These are phyloP conservation scores for Dittrichia graveolens DNA, from an alignment of 129 eudicot genomes.

Conservation along the genomic window DNA sequence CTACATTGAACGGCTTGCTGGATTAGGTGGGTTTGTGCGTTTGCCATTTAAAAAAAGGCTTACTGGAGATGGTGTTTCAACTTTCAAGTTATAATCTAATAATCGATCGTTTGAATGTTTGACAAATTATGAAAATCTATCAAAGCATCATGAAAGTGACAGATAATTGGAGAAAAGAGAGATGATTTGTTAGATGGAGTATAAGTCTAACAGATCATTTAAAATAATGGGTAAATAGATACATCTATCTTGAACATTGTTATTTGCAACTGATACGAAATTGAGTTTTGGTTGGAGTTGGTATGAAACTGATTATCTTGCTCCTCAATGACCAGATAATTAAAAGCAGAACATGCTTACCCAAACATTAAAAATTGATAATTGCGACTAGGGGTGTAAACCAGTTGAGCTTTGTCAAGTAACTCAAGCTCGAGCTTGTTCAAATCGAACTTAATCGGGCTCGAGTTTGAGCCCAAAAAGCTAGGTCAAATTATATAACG, in stretches of 20 bases:
- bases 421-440: too few species aligned
- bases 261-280: background rate
- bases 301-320: background rate
- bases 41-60: background rate
- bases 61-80: background rate
- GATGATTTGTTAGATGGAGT: background rate
- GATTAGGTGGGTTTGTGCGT: too few species aligned
- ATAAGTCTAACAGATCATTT: background rate
- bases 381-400: too few species aligned
- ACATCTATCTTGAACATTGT: background rate
- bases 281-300: background rate
- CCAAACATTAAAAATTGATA: background rate
- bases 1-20: background rate
- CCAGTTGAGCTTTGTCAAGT: too few species aligned
- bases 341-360: background rate
- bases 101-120: background rate
- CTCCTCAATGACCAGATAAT: constrained; percentile 1
- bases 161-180: background rate
- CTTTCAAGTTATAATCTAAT: background rate
- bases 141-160: background rate
- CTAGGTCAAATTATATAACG: too few species aligned
- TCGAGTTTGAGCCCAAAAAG: too few species aligned
- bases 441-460: too few species aligned
- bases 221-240: background rate
- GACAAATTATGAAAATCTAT: background rate